A percentile compares a stretch with the other conserved stretches of the same genome.
phyloP scores from a whole-genome alignment of 176 grass and related monocot species.

The Tillandsia leiboldiana region DNA sequence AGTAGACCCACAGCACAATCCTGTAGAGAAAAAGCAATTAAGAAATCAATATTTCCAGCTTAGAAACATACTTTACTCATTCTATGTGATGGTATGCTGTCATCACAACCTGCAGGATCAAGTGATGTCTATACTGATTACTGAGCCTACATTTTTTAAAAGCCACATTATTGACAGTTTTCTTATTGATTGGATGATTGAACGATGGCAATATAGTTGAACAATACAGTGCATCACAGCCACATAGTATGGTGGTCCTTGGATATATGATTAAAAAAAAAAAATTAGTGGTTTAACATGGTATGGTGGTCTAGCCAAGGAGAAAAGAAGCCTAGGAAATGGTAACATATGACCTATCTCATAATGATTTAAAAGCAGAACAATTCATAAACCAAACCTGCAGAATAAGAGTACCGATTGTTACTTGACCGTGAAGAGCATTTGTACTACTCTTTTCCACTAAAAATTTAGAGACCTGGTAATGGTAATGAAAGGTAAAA shows the following conservation, averaged over 20 bases:
- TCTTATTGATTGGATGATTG: neutral
- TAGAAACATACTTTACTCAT: neutral
- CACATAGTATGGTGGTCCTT: neutral
- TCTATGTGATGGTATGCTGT: neutral
- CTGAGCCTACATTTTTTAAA: neutral
- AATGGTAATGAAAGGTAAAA: conserved; percentile 12
- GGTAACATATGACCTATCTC: neutral
- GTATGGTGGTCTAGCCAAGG: neutral
- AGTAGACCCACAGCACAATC: conserved; percentile 96
- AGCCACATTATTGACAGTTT: neutral
- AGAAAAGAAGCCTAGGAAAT: neutral
- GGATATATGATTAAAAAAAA: neutral
- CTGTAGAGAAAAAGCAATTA: conserved; percentile 35
- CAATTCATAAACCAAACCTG: conserved; percentile 40
- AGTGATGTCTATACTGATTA: neutral
- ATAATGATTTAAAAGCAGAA: conserved; percentile 12
- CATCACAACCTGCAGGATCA: neutral
- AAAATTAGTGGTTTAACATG: neutral
- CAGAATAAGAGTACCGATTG: conserved; percentile 83
- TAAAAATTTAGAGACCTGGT: conserved; percentile 86
- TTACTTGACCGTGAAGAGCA: conserved; percentile 95
- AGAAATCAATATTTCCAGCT: conserved; percentile 6
- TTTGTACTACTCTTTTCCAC: conserved; percentile 81
- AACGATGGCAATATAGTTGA: neutral
- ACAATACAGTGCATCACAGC: neutral